Evolutionary conservation across 2,329 filamentous ascomycete genomes (phyloP), one percentile per base, ranked within the genome.

Genomic region (Alternaria viburni): DNA sequence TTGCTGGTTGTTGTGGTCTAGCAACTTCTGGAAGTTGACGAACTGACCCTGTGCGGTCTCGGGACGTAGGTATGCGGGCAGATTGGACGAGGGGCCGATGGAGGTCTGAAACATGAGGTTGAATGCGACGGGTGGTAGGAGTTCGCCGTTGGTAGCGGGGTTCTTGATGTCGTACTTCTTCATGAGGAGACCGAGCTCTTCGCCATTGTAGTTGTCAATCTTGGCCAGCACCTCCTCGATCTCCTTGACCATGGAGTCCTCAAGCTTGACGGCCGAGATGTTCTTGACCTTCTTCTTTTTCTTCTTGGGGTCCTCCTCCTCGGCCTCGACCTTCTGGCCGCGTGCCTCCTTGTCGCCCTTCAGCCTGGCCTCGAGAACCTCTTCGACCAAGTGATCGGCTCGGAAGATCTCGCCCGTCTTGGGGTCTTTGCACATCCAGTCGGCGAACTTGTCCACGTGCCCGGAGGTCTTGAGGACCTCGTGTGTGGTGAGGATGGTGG

Each of bases 351-450:
- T 96, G 84, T 98, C 90, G 57, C 93, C 93, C 82, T 94, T 95
- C 65, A 99, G 83, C 43, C 96, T 88, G 51, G 88, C 85, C 84
- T 97, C 94, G 56, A 99, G 88, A 41, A 97, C 90, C 74, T 97
- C 93, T 86, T 98, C 94, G 70, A 99, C 94, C 74, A 98, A 88
- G 84, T 99, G 96, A 79, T 99, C 96, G 62, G 96, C 93, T 72
- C 96, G 90, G 79, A 99, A 89, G 77, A 97, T 97, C 81, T 99
- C 96, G 79, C 96, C 96, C 75, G 91, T 97, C 87, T 97, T 96
- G 67, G 95, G 93, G 81, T 99, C 96, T 83, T 97, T 97, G 89
- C 93, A 97, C 94, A 98, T 97, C 93, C 92, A 98, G 81, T 98
- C 95, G 81, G 93, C 92, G 77, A 98, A 98, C 82, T 97, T 97